Percentiles rank a stretch among this genome's conserved stretches.
phyloP scores from a whole-genome alignment of 1,284 basidiomycete genomes.

The Blastosporella zonata region DNA sequence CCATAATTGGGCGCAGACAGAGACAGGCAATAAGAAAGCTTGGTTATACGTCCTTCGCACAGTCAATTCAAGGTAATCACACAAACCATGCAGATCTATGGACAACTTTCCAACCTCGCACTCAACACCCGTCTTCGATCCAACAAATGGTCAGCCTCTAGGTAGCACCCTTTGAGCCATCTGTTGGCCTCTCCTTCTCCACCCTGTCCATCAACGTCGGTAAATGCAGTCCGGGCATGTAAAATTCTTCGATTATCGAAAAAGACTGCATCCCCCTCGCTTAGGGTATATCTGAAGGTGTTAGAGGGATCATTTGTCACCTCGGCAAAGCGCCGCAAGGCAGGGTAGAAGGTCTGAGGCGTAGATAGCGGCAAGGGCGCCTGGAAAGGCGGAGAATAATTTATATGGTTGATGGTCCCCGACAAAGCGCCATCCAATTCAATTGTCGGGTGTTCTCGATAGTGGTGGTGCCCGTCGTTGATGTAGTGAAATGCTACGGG shows the following conservation, averaged over 20 bases:
- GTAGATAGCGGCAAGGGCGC: constrained; percentile 63
- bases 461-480: constrained; percentile 87
- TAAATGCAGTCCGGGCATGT: constrained; percentile 85
- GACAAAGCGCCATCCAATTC: constrained; percentile 42
- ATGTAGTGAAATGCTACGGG: constrained; percentile 88
- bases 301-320: constrained; percentile 57
- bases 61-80: too few species aligned
- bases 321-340: constrained; percentile 62
- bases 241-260: constrained; percentile 95
- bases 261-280: constrained; percentile 84
- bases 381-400: constrained; percentile 97
- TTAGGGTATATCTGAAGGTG: constrained; percentile 66
- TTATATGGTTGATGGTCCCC: constrained; percentile 60
- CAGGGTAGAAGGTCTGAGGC: constrained; percentile 58
- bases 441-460: constrained; percentile 78
- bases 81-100: too few species aligned
- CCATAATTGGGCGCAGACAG: too few species aligned
- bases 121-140: constrained; percentile 52
- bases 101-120: constrained; percentile 20
- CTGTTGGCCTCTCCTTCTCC: constrained; percentile 53
- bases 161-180: constrained; percentile 87
- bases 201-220: constrained; percentile 34
- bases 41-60: too few species aligned
- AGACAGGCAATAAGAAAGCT: too few species aligned
- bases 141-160: constrained; percentile 76